Evolutionary conservation across 441 rosid species (phyloP), one percentile per base, ranked within the genome.

Genomic region (Geranium incanum): DNA sequence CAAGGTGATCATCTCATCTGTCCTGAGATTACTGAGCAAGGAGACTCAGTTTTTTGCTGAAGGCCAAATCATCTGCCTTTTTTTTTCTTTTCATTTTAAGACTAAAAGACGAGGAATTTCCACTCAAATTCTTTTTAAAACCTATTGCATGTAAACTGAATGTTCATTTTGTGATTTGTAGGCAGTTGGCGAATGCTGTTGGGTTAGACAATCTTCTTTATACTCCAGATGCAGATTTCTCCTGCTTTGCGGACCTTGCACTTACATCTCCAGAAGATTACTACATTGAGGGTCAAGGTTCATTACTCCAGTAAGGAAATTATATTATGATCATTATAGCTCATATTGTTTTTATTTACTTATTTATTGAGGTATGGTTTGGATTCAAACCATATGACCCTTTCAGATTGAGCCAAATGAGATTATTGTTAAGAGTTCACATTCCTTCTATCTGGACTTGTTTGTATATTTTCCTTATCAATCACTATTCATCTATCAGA

Each of bases 221-320:
- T 75, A 92, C 97, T 59, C 96, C 97, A 71, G 97, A 95, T 88
- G 99, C 97, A 28, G 97, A 95, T 85, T 95, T 95, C 81, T 95
- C 99, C 0, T 92, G 97, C 76, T 95, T 95, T 63, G 96, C 97
- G 0, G 99, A 95, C 81, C 83, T 95, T 52, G 97, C 99, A 5
- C 90, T 95, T 13, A 68, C 92, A 38, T 95, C 97, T 15, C 97
- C 97, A 0, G 96, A 88, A 75, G 97, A 95, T 84, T 90, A 95
- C 85, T 95, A 90, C 82, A 88, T 89, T 7, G 96, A 92, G 74
- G 99, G 97, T 76, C 95, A 92, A 81, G 99, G 97, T 62, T 88
- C 97, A 77, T 77, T 92, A 82, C 97, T 95, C 75, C 99, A 92
- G 99, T 95, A 86, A 87, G 97, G 60, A 67, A 68, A 37, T 5